These are phyloP conservation scores for Xylona heveae DNA, from an alignment of 495 filamentous ascomycete genomes.

Conservation along the genomic window DNA sequence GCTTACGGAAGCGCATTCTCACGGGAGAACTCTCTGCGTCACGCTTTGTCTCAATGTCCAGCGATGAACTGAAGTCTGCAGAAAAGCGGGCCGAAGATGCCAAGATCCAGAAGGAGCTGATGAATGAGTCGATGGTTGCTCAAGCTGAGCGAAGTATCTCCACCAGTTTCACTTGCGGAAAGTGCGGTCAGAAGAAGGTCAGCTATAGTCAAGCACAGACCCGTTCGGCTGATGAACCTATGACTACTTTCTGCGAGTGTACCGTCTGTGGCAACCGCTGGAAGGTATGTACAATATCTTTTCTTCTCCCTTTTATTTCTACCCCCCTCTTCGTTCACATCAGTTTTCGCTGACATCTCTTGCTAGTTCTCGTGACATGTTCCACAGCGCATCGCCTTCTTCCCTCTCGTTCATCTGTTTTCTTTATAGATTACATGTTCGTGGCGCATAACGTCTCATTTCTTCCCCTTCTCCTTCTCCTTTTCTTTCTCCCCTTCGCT, in stretches of 20 bases:
- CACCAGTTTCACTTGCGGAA: conserved; percentile 65
- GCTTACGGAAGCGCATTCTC: conserved; percentile 54
- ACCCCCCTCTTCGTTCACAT: neutral
- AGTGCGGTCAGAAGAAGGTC: conserved; percentile 82
- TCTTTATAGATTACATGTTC: conserved; percentile 1
- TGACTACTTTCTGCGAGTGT: conserved; percentile 71
- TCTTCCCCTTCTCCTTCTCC: neutral
- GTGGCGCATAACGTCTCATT: neutral
- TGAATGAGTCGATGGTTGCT: conserved; percentile 85
- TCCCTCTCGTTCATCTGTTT: conserved; percentile 1
- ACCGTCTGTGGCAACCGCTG: conserved; percentile 53
- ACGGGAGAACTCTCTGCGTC: conserved; percentile 45
- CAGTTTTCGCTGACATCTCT: neutral
- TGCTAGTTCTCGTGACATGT: neutral
- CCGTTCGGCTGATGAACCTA: conserved; percentile 77
- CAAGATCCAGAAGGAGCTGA: conserved; percentile 65
- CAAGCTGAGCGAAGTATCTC: conserved; percentile 75
- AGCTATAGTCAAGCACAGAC: conserved; percentile 93
- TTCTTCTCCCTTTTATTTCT: too few relatives aligned
- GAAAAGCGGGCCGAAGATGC: conserved; percentile 45
- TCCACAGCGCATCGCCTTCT: neutral
- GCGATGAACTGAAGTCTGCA: conserved; percentile 58
- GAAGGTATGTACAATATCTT: conserved; percentile 35
- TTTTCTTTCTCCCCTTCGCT: neutral
- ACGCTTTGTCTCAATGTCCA: conserved; percentile 49